Conservation (phyloP, 345 rosid species). For the Sisymbrium altissimum region DNA sequence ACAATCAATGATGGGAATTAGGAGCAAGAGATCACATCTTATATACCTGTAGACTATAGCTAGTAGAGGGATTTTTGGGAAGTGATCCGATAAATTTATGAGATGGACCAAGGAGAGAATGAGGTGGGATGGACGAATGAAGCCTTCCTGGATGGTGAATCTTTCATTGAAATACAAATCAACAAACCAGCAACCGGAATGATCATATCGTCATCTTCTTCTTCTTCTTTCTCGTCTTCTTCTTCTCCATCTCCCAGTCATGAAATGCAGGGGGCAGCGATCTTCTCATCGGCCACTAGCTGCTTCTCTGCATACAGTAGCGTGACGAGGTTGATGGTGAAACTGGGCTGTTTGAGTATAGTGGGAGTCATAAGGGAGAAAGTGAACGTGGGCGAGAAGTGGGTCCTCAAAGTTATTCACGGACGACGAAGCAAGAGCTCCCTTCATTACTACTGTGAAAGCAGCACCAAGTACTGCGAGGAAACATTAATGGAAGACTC, state of each 20-base stretch:
- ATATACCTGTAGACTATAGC: not conserved
- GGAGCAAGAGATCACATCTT: too few species aligned
- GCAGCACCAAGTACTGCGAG: not conserved
- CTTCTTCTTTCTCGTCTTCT: not conserved
- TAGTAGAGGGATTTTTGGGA: not conserved
- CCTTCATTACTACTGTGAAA: not conserved
- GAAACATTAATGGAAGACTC: slow-evolving; percentile 18
- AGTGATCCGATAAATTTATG: not conserved
- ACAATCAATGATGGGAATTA: too few species aligned
- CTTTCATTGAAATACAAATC: slow-evolving; percentile 28
- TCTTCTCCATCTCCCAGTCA: slow-evolving; percentile 2
- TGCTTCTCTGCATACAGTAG: slow-evolving; percentile 22
- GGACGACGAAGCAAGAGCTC: slow-evolving; percentile 24
- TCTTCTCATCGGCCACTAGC: slow-evolving; percentile 12
- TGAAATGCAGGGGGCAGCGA: not conserved
- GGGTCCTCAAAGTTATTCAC: slow-evolving; percentile 22
- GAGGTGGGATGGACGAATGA: slow-evolving; percentile 10
- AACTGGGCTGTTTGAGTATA: slow-evolving; percentile 23
- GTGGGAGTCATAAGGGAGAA: slow-evolving; percentile 28
- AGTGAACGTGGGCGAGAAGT: slow-evolving; percentile 27
- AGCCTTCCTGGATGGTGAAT: slow-evolving; percentile 4
- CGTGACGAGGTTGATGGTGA: slow-evolving; percentile 23
- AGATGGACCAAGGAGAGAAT: slow-evolving; percentile 9
- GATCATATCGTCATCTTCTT: not conserved
- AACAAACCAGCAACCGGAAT: not conserved